phyloP scores from a whole-genome alignment of 371 early-diverging fungal species.

The Syncephalis plumigaleata region DNA sequence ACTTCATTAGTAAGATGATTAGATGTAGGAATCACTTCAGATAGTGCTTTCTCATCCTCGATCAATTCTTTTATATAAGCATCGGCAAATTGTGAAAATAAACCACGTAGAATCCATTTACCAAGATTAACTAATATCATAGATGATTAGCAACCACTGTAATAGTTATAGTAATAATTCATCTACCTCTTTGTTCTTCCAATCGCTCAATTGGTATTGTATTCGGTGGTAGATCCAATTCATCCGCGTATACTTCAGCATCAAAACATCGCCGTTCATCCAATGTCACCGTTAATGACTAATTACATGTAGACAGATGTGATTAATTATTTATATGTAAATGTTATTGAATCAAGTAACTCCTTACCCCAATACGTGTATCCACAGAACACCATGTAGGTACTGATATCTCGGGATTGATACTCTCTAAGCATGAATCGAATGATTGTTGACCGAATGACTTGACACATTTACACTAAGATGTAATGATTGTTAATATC shows the following conservation, averaged over 20 bases:
- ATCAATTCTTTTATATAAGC: not conserved
- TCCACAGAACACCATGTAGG: conserved; percentile 86
- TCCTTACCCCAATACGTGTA: conserved; percentile 62
- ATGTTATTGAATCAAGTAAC: not conserved
- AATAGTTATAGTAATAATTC: too few relatives aligned
- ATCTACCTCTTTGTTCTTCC: conserved; percentile 54
- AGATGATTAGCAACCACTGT: too few relatives aligned
- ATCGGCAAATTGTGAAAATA: conserved; percentile 36
- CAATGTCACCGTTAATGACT: conserved; percentile 67
- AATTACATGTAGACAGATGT: not conserved
- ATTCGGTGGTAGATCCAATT: conserved; percentile 25
- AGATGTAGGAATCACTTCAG: too few relatives aligned
- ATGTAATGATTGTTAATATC: not conserved
- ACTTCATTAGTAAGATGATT: too few relatives aligned
- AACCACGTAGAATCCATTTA: conserved; percentile 61
- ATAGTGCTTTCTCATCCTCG: too few relatives aligned
- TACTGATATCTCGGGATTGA: conserved; percentile 59
- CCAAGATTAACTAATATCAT: conserved; percentile 63
- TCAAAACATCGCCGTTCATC: conserved; percentile 67
- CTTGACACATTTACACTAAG: conserved; percentile 31
- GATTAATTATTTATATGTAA: not conserved
- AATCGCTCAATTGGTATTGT: conserved; percentile 18
- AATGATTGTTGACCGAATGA: conserved; percentile 33
- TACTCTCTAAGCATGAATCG: conserved; percentile 35
- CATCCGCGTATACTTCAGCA: conserved; percentile 70